phyloP scores from a whole-genome alignment of 176 grass and related monocot species.

The Ensete ventricosum region DNA sequence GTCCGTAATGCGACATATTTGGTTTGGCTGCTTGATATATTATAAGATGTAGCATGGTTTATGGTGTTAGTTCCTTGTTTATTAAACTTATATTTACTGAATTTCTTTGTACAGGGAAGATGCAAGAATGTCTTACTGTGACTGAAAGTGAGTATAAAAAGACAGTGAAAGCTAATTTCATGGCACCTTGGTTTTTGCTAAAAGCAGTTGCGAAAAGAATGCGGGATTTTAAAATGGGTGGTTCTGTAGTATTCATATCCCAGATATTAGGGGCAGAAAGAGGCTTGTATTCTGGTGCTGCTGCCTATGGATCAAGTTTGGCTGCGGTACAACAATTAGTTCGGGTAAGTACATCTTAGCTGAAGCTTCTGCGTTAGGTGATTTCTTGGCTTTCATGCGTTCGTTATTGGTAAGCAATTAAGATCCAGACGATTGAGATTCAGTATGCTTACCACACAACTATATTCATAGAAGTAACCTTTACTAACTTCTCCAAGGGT shows the following conservation, averaged over 20 bases:
- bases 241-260: conserved; percentile 66
- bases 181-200: conserved; percentile 69
- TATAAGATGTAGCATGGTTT: background rate
- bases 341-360: conserved; percentile 38
- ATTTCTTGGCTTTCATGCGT: background rate
- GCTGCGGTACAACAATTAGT: conserved; percentile 78
- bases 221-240: conserved; percentile 33
- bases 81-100: background rate
- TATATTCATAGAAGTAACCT: background rate
- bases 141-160: conserved; percentile 58
- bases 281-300: conserved; percentile 70
- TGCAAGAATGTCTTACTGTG: conserved; percentile 53
- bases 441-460: background rate
- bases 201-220: conserved; percentile 54
- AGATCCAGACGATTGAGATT: background rate
- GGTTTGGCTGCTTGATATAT: background rate
- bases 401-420: background rate
- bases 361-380: background rate
- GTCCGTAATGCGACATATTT: background rate
- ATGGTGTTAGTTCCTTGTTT: background rate
- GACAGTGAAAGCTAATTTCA: conserved; percentile 56
- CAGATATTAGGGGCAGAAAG: conserved; percentile 88
- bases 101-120: conserved; percentile 34
- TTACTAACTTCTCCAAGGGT: too few relatives aligned
- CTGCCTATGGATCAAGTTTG: conserved; percentile 67